Evolutionary conservation across 352 stramenopile species (phyloP).

Genomic region (Pythium aphanidermatum): DNA sequence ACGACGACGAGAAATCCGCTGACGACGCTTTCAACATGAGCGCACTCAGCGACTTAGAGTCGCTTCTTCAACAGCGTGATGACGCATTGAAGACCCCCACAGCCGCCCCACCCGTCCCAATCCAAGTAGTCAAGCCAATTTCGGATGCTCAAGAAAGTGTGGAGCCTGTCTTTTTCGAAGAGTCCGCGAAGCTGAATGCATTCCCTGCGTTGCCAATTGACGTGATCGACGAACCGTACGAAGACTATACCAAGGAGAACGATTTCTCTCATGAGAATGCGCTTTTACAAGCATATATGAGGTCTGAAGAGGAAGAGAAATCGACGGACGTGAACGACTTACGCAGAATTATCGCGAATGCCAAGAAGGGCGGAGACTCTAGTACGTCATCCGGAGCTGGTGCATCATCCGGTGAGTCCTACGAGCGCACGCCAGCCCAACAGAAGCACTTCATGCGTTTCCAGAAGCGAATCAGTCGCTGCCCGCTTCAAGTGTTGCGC

Average conservation of each 20-base stretch:
- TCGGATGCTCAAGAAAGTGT: too few relatives aligned
- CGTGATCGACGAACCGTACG: slow-evolving; percentile 72
- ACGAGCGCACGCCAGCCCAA: slow-evolving; percentile 69
- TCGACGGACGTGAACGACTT: slow-evolving; percentile 54
- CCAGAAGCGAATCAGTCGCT: slow-evolving; percentile 78
- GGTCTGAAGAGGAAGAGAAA: slow-evolving; percentile 74
- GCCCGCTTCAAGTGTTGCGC: slow-evolving; percentile 68
- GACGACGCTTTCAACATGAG: slow-evolving; percentile 2
- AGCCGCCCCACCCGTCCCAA: slow-evolving; percentile 6
- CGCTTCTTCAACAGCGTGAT: slow-evolving; percentile 61
- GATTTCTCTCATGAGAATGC: slow-evolving; percentile 69
- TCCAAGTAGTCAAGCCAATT: too few relatives aligned
- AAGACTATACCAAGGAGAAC: slow-evolving; percentile 54
- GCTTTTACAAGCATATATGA: slow-evolving; percentile 75
- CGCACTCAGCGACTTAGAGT: slow-evolving; percentile 47
- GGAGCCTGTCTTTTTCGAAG: too few relatives aligned
- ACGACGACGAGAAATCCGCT: slow-evolving; percentile 28
- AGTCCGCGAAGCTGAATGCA: slow-evolving; percentile 13
- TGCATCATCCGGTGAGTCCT: slow-evolving; percentile 46
- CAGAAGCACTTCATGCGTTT: slow-evolving; percentile 82
- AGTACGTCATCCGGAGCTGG: slow-evolving; percentile 6
- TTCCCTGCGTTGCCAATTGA: slow-evolving; percentile 65
- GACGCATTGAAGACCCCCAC: slow-evolving; percentile 39
- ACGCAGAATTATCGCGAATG: slow-evolving; percentile 45
- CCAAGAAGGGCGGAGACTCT: slow-evolving; percentile 34